Base-by-base conservation (phyloP, 139 green algal species). In the Coelastrella sp. region DNA sequence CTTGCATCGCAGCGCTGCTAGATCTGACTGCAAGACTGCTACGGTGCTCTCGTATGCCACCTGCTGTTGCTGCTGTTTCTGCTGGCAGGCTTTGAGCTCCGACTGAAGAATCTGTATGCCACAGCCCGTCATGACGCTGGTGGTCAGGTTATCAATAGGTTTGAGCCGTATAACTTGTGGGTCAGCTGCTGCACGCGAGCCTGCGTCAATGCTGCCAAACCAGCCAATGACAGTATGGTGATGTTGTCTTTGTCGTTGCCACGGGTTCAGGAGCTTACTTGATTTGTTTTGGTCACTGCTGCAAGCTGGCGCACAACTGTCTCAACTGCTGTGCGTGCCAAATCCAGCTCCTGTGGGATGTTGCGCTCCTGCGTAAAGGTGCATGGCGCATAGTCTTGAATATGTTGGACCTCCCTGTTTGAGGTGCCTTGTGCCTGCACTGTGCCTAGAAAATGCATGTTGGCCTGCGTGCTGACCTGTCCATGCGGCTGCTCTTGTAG, bases 221-320 rank as follows among this genome's bases (percentile, higher is more conserved):
- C 32, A 47, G 32, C 32, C 32, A 47, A 47, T 47, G 32, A 47
- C 32, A 47, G 32, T 47, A 47, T 47, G 32, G 32, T 47, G 32
- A 47, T 47, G 32, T 47, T 47, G 32, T 47, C 32, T 47, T 47
- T 47, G 32, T 47, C 32, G 32, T 47, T 47, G 32, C 32, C 32
- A 47, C 32, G 32, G 32, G 32, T 47, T 47, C 32, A 47, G 32
- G 73, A 47, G 80, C 80, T 19, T 23, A 87, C 83, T 57, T 88
- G 83, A 68, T 88, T 88, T 10, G 83, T 80, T 60, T 71, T 80
- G 13, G 68, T 88, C 10, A 80, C 83, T 80, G 83, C 68, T 80
- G 83, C 32, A n/a, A 88, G 83, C 16, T 88, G 83, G 8, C 83
- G 83, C 5, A 88, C 83, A 20, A 88, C 83, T 57, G 66, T 88